Evolutionary conservation across 2,329 filamentous ascomycete genomes (phyloP).

Genomic region (Periglandula ipomoeae): DNA sequence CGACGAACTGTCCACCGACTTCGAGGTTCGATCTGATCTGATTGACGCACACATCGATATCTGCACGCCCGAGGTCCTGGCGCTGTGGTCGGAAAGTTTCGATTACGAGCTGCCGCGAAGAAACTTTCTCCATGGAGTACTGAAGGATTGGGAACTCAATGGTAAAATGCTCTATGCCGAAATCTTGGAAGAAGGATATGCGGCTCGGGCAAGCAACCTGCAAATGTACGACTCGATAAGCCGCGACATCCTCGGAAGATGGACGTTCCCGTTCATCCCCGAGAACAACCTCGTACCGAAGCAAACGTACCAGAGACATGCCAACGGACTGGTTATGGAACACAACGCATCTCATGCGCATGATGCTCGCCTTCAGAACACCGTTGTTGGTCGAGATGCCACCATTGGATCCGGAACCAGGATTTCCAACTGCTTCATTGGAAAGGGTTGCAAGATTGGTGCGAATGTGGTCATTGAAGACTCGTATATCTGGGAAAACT

Average conservation of each 20-base stretch:
- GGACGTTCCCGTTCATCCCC: slow-evolving; percentile 82
- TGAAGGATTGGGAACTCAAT: slow-evolving; percentile 96
- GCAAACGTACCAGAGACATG: slow-evolving; percentile 65
- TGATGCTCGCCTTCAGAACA: slow-evolving; percentile 60
- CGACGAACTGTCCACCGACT: slow-evolving; percentile 56
- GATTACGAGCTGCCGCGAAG: slow-evolving; percentile 86
- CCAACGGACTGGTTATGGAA: slow-evolving; percentile 68
- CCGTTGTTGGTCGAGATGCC: slow-evolving; percentile 69
- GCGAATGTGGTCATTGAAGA: slow-evolving; percentile 70
- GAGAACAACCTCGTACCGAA: slow-evolving; percentile 76
- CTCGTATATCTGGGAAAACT: slow-evolving; percentile 83
- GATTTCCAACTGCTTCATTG: slow-evolving; percentile 71
- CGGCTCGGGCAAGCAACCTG: slow-evolving; percentile 75
- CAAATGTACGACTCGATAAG: slow-evolving; percentile 85
- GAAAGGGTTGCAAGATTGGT: slow-evolving; percentile 77
- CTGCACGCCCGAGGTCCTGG: slow-evolving; percentile 89
- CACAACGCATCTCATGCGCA: slow-evolving; percentile 64
- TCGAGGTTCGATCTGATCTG: slow-evolving; percentile 78
- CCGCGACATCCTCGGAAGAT: slow-evolving; percentile 75
- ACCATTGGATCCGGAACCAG: slow-evolving; percentile 63
- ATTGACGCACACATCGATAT: slow-evolving; percentile 96
- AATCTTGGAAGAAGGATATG: slow-evolving; percentile 74
- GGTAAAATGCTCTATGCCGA: slow-evolving; percentile 94
- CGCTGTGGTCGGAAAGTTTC: slow-evolving; percentile 94
- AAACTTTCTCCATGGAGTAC: slow-evolving; percentile 82